Conservation (phyloP, 192 early-diverging fungal species). For the Podila minutissima region DNA sequence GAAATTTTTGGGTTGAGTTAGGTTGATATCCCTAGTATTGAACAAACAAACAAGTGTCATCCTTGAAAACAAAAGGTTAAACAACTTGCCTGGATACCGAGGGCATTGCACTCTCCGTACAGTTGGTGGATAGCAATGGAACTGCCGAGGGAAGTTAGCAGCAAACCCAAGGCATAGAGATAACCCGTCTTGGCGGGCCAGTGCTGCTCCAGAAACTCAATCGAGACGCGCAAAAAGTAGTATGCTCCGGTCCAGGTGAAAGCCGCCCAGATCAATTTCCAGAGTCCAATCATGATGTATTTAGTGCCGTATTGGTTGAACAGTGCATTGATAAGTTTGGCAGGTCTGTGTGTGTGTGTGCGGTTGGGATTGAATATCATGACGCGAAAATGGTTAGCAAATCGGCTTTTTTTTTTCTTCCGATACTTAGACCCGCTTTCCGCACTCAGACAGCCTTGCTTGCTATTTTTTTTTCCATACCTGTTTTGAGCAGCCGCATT, state of each 20-base stretch:
- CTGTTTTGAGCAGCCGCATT: constrained; percentile 8
- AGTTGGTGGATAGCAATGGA: constrained; percentile 41
- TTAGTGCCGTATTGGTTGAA: constrained; percentile 31
- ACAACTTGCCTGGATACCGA: constrained; percentile 32
- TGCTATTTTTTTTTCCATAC: not conserved
- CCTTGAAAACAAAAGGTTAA: not conserved
- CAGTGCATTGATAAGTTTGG: constrained; percentile 20
- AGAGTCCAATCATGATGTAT: constrained; percentile 62
- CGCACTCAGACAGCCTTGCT: not conserved
- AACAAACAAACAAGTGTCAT: not conserved
- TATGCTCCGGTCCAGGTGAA: constrained; percentile 68
- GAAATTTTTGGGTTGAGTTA: not conserved
- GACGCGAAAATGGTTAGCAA: not conserved
- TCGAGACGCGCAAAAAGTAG: constrained; percentile 54
- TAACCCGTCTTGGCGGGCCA: constrained; percentile 51
- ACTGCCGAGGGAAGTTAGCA: constrained; percentile 54
- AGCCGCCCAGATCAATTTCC: constrained; percentile 66
- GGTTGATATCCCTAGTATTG: not conserved
- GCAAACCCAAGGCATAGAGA: constrained; percentile 60
- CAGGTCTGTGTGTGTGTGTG: constrained; percentile 4
- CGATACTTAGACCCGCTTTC: not conserved
- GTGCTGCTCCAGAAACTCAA: constrained; percentile 45
- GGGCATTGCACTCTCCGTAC: constrained; percentile 23
- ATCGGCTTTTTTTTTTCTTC: not conserved
- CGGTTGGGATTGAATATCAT: no score